Evolutionary conservation across 164 flowering plant genomes (phyloP), one percentile per base, ranked within the genome.

Genomic region (Vitis vinifera): DNA sequence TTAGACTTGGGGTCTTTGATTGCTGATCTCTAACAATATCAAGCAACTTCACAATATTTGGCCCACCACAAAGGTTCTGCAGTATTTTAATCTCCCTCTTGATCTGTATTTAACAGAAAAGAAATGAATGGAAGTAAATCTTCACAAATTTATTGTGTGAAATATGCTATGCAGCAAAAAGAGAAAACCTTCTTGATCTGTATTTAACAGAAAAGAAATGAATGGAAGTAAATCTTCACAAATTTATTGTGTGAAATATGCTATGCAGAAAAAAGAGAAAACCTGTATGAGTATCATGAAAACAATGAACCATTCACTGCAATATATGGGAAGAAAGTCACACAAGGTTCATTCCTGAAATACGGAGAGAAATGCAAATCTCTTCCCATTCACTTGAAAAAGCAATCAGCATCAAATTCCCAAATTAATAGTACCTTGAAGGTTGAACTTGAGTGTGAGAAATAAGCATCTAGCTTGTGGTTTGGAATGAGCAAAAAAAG

Each of bases 1-100:
- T 84, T 7, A 95, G 86, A 82, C 99, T 95, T 47, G 97, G 99
- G 14, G 99, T 93, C 85, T 95, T 93, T 30, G 99, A 95, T 63
- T 95, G 98, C 86, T 95, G 99, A 79, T 95, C 99, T 77, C 97
- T 88, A 68, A 92, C 99, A 72, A 94, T 92, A 78, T 94, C 99
- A 63, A 92, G 89, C 86, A 95, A 78, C 82, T 95, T 95, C 82
- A 95, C 91, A 81, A 95, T 87, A 77, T 95, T 95, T 51, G 98
- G 98, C 27, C 99, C 98, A 30, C 99, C 99, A 72, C 97, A 93
- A 13, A 95, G 93, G 78, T 93, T 93, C 82, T 95, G 99, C 68
- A 95, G 67, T 68, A 95, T 93, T 71, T 95, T 95, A 37, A 93
- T 91, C 80, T 95, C 99, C 85, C 99, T 90, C 85, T 89, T 95